Evolutionary conservation across 129 eudicot species (phyloP).

Genomic region (Lactuca sativa): DNA sequence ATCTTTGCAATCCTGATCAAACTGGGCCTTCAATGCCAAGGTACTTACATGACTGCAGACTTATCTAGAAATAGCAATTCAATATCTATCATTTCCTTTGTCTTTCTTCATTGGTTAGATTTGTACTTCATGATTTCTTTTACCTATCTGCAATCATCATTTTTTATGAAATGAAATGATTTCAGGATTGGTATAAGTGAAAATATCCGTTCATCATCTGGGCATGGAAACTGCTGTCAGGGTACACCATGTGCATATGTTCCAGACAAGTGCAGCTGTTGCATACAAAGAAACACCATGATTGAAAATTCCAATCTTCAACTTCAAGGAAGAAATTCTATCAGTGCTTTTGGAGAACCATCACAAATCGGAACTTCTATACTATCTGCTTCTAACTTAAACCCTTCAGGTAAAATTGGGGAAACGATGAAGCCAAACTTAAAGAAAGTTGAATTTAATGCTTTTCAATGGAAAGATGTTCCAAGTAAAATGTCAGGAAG

Average conservation of each 20-base stretch:
- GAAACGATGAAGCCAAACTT: constrained; percentile 22
- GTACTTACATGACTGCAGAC: constrained; percentile 27
- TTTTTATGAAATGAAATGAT: background rate
- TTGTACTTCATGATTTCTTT: too few relatives aligned
- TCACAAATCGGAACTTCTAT: constrained; percentile 27
- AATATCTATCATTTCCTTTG: background rate
- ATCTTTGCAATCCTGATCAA: constrained; percentile 21
- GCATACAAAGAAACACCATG: constrained; percentile 24
- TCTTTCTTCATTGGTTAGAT: background rate
- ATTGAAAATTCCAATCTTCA: constrained; percentile 28
- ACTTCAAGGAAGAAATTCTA: constrained; percentile 15
- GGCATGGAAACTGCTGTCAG: constrained; percentile 34
- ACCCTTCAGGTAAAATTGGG: constrained; percentile 28
- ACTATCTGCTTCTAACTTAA: constrained; percentile 24
- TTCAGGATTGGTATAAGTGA: constrained; percentile 41
- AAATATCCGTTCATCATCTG: constrained; percentile 25
- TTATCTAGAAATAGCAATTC: constrained; percentile 23
- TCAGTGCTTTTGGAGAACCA: constrained; percentile 32
- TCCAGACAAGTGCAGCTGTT: constrained; percentile 37
- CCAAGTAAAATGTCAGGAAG: constrained; percentile 41
- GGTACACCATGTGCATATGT: constrained; percentile 37
- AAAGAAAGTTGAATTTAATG: constrained; percentile 33
- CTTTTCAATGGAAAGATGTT: constrained; percentile 70
- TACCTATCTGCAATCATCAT: background rate
- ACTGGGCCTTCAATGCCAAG: constrained; percentile 40